Conservation (phyloP, 192 early-diverging fungal genomes). For the Coemansia sp. region DNA sequence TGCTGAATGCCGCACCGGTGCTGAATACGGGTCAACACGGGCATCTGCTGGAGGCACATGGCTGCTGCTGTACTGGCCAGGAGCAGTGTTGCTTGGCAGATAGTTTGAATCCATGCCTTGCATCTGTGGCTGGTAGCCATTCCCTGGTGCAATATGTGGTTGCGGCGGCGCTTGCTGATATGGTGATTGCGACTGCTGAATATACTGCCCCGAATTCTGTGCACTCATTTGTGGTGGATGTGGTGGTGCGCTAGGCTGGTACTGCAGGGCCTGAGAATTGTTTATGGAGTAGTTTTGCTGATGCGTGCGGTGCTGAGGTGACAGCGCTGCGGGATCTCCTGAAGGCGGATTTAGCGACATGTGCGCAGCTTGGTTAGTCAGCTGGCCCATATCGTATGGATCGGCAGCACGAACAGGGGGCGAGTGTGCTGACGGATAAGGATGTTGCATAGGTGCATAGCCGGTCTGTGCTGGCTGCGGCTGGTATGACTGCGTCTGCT, state of each 20-base stretch:
- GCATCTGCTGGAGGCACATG: slow-evolving; percentile 13
- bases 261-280: slow-evolving; percentile 23
- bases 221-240: slow-evolving; percentile 6
- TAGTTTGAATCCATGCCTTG: slow-evolving; percentile 8
- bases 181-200: not conserved
- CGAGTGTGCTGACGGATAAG: slow-evolving; percentile 15
- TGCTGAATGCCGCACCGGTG: slow-evolving; percentile 21
- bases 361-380: slow-evolving; percentile 40
- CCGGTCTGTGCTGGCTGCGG: slow-evolving; percentile 10
- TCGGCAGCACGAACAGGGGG: slow-evolving; percentile 23
- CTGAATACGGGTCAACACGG: slow-evolving; percentile 32
- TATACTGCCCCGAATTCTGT: slow-evolving; percentile 17
- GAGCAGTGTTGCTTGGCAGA: not conserved
- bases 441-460: slow-evolving; percentile 8
- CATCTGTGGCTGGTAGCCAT: slow-evolving; percentile 6
- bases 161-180: slow-evolving; percentile 3
- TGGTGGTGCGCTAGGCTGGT: slow-evolving; percentile 40
- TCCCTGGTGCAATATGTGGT: slow-evolving; percentile 3
- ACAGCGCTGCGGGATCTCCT: slow-evolving; percentile 4
- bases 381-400: slow-evolving; percentile 35
- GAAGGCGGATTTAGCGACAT: slow-evolving; percentile 36
- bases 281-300: slow-evolving; percentile 23
- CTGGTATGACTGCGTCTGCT: slow-evolving; percentile 13
- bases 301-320: slow-evolving; percentile 14
- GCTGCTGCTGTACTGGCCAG: slow-evolving; percentile 2